These are phyloP conservation scores for Tetrapisispora phaffii DNA, from an alignment of 805 yeast genomes.

Conservation along the genomic window DNA sequence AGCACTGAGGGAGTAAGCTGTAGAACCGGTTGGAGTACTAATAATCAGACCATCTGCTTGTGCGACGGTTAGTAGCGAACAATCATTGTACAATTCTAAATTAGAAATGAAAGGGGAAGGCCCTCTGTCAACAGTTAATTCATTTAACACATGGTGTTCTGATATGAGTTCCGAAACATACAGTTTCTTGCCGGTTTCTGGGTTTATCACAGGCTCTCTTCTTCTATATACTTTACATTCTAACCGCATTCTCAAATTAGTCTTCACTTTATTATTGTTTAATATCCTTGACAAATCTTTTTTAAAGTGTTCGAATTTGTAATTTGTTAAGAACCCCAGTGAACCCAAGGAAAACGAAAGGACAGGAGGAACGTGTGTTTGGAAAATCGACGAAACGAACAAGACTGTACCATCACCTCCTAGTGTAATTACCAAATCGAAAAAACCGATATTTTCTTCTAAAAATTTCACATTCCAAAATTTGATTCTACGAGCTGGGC, in stretches of 20 bases:
- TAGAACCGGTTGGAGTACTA: slow-evolving; percentile 93
- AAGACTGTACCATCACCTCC: slow-evolving; percentile 98
- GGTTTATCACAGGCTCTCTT: slow-evolving; percentile 25
- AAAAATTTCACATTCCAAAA: slow-evolving; percentile 65
- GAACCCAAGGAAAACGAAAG: slow-evolving; percentile 84
- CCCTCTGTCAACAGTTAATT: slow-evolving; percentile 84
- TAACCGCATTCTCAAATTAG: slow-evolving; percentile 78
- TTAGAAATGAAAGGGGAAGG: slow-evolving; percentile 88
- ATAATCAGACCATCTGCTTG: slow-evolving; percentile 91
- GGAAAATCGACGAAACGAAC: slow-evolving; percentile 79
- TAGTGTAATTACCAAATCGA: slow-evolving; percentile 74
- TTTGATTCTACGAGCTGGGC: slow-evolving; percentile 37
- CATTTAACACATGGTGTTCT: slow-evolving; percentile 73
- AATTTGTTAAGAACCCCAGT: slow-evolving; percentile 84
- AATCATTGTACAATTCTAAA: slow-evolving; percentile 84
- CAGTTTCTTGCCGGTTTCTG: slow-evolving; percentile 38
- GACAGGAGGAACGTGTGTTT: slow-evolving; percentile 81
- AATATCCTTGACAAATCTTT: slow-evolving; percentile 47
- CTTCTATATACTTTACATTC: slow-evolving; percentile 61
- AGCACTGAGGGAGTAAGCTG: slow-evolving; percentile 90
- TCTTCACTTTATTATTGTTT: slow-evolving; percentile 54
- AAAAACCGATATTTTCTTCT: slow-evolving; percentile 31
- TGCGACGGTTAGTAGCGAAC: slow-evolving; percentile 72
- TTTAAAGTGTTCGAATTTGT: slow-evolving; percentile 65
- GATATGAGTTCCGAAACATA: slow-evolving; percentile 32